phyloP scores from a whole-genome alignment of 352 stramenopile species.

The Thraustochytrium striatum region DNA sequence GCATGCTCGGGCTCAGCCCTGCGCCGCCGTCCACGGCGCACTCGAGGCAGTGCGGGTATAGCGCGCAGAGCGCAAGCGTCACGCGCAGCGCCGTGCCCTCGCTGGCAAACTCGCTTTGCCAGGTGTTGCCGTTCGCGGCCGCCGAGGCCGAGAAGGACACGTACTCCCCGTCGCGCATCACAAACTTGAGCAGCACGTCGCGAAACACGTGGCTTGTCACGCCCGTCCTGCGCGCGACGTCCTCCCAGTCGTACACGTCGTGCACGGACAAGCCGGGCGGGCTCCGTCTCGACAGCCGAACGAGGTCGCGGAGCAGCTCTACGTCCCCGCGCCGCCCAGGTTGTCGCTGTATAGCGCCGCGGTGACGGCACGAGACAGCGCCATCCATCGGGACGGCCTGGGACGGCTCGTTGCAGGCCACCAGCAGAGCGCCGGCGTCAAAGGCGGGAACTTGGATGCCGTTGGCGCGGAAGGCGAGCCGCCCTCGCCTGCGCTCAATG shows the following conservation, averaged over 20 bases:
- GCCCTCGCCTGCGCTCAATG: background rate
- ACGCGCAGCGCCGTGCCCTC: conserved; percentile 22
- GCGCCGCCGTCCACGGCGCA: background rate
- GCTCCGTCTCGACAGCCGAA: background rate
- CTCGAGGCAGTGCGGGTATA: conserved; percentile 15
- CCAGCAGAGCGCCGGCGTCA: conserved; percentile 5
- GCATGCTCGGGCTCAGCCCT: background rate
- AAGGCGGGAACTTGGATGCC: background rate
- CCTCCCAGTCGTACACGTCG: conserved; percentile 5
- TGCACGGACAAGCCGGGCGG: background rate
- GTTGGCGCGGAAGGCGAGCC: background rate
- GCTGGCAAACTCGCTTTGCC: background rate
- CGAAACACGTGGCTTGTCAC: conserved; percentile 1
- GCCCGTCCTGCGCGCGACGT: background rate
- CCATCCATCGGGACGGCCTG: background rate
- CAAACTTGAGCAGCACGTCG: conserved; percentile 30
- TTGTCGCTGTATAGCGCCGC: background rate
- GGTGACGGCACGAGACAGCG: background rate
- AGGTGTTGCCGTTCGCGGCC: background rate
- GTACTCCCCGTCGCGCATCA: conserved; percentile 35
- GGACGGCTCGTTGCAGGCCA: background rate
- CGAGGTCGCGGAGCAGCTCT: conserved; percentile 3
- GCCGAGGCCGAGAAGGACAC: conserved; percentile 10
- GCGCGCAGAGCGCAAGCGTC: conserved; percentile 1
- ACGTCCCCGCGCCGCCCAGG: background rate